Conservation (phyloP, 495 filamentous ascomycete species). For the Pyronema omphalodes region DNA sequence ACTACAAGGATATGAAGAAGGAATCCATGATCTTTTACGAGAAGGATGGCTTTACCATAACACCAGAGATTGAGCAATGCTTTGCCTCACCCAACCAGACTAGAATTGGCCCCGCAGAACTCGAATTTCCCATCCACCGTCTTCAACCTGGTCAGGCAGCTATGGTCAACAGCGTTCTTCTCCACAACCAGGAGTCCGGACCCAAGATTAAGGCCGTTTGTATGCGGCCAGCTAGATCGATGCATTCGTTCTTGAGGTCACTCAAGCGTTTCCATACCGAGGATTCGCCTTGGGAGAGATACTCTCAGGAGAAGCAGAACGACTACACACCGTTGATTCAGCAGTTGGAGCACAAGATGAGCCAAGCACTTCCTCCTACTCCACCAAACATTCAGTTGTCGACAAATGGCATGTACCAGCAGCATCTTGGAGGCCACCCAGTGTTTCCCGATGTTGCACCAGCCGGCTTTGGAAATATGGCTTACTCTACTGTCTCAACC, state of each 20-base stretch:
- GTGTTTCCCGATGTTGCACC: background rate
- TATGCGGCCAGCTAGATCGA: conserved; percentile 18
- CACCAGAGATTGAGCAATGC: conserved; percentile 16
- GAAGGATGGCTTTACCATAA: conserved; percentile 16
- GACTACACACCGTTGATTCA: conserved; percentile 12
- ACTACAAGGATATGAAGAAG: conserved; percentile 23
- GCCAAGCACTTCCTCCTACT: background rate
- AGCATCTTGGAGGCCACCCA: background rate
- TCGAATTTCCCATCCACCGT: conserved; percentile 20
- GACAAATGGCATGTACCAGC: background rate
- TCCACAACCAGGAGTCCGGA: conserved; percentile 21
- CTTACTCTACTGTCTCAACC: background rate
- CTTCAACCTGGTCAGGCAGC: conserved; percentile 19
- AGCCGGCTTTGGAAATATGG: background rate
- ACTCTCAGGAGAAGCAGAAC: conserved; percentile 22
- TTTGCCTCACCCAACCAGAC: conserved; percentile 17
- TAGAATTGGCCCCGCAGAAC: conserved; percentile 17
- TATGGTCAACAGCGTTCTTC: conserved; percentile 23
- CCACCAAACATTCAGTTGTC: background rate
- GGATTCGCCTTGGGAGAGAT: conserved; percentile 16
- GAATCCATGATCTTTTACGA: conserved; percentile 17
- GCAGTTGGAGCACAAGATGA: background rate
- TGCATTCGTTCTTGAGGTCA: conserved; percentile 20
- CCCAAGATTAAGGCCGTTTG: conserved; percentile 20
- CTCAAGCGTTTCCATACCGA: conserved; percentile 17